Evolutionary conservation across 139 green algal species (phyloP).

Genomic region (Ettlia oleoabundans): DNA sequence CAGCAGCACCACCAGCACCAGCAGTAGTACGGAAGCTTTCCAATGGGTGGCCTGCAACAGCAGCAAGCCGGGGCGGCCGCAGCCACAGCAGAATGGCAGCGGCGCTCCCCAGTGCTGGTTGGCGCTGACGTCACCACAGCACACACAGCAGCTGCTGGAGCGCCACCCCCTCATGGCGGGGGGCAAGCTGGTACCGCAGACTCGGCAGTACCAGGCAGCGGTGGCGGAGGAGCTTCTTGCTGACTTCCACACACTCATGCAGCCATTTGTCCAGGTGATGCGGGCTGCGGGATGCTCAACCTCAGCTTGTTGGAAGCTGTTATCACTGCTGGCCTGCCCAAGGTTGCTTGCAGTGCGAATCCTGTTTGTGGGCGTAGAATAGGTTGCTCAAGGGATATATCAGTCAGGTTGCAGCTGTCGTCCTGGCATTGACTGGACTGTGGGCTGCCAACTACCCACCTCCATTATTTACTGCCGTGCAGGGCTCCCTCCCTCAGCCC

Average conservation of each 20-base stretch:
- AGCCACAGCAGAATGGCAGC: too few relatives aligned
- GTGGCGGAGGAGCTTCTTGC: constrained; percentile 23
- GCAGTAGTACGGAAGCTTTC: not conserved
- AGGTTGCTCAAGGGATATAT: too few relatives aligned
- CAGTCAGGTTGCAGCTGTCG: too few relatives aligned
- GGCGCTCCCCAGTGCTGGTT: constrained; percentile 25
- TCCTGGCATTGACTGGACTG: too few relatives aligned
- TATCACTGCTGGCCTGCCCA: too few relatives aligned
- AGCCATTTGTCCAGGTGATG: constrained; percentile 19
- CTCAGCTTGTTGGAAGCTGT: not conserved
- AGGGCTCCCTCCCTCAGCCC: constrained; percentile 6
- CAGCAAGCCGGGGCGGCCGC: constrained; percentile 32
- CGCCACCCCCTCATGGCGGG: not conserved
- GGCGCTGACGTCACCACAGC: constrained; percentile 13
- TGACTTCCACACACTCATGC: constrained; percentile 20
- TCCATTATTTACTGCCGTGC: too few relatives aligned
- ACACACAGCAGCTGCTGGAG: constrained; percentile 3
- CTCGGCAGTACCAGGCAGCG: not conserved
- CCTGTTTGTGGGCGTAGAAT: too few relatives aligned
- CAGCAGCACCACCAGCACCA: not conserved
- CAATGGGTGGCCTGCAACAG: constrained; percentile 31
- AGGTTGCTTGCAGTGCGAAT: too few relatives aligned
- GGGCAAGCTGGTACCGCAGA: constrained; percentile 12
- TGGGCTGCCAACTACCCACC: too few relatives aligned
- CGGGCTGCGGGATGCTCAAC: too few relatives aligned